Evolutionary conservation across 2,329 filamentous ascomycete species (phyloP).

Genomic region (Teratosphaeria pseudoeucalypti): DNA sequence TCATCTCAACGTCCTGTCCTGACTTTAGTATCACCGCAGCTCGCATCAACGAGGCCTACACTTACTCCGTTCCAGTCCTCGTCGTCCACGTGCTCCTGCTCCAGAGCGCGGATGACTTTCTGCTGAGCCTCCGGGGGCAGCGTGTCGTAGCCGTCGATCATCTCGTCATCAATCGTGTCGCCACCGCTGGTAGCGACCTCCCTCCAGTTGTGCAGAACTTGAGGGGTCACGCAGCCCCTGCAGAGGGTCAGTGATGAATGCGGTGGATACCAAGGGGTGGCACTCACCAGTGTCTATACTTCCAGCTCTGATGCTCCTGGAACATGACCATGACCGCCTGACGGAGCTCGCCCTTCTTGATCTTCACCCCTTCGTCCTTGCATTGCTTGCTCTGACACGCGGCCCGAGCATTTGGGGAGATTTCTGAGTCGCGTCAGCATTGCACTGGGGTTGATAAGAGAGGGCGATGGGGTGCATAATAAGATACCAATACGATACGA

Average conservation of each 20-base stretch:
- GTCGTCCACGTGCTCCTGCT: conserved; percentile 69
- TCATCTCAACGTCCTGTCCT: conserved; percentile 60
- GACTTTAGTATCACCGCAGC: conserved; percentile 3
- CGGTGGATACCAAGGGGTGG: neutral
- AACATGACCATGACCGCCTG: conserved; percentile 64
- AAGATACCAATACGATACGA: conserved; percentile 19
- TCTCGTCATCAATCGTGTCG: conserved; percentile 43
- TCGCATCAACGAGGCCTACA: neutral
- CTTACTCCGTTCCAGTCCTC: conserved; percentile 84
- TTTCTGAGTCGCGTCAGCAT: conserved; percentile 42
- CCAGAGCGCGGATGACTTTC: conserved; percentile 63
- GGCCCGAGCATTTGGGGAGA: conserved; percentile 60
- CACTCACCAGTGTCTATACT: conserved; percentile 77
- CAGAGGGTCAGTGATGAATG: neutral
- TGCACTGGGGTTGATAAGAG: neutral
- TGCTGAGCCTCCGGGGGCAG: conserved; percentile 56
- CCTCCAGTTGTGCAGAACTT: conserved; percentile 56
- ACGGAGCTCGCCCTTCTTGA: conserved; percentile 67
- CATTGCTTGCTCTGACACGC: conserved; percentile 64
- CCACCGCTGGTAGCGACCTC: conserved; percentile 38
- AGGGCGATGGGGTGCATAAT: neutral
- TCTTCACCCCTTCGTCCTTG: conserved; percentile 59
- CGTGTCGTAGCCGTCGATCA: conserved; percentile 74
- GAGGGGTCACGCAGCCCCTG: conserved; percentile 83
- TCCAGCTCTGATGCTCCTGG: conserved; percentile 51